Evolutionary conservation across 148 eudicot species (phyloP), one percentile per base, ranked within the genome.

Genomic region (Arbutus unedo): DNA sequence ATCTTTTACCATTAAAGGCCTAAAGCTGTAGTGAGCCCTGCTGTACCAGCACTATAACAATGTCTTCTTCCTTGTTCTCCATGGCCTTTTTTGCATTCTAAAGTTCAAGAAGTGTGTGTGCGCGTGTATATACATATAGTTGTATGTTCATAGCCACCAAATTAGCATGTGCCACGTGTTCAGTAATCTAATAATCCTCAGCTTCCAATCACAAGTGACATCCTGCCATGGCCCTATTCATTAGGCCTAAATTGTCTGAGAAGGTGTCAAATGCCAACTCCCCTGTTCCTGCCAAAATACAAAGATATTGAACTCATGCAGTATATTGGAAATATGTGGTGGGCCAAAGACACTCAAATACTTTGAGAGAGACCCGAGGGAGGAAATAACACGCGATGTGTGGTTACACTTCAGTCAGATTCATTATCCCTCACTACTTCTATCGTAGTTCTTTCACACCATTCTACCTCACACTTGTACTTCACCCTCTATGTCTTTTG

Each of bases 1-100:
- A 13, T 31, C 15, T 49, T 7, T 25, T 3, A 72, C 91, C 93
- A 85, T 83, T 91, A 89, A 81, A 91, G 93, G 19, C 88, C 89
- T 75, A 91, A 86, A 21, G 91, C 83, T 5, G 86, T 72, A 4
- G 86, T 81, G 16, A 88, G 89, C 23, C 90, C 90, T 8, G 88
- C 88, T 5, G 86, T 84, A 38, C 88, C 90, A 82, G 84, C 90
- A 31, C 88, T 47, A 88, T 86, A 21, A 86, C 86, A 62, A 88
- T 68, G 64, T 57, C 21, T 57, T 57, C 64, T 19, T 57, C 64
- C 64, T 57, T 57, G 64, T 57, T 57, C 64, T 57, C 64, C 64
- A 51, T 51, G 8, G 7, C 64, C 64, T 19, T 18, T 57, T 0
- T 51, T 18, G 64, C 23, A 57, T 57, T 3, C 64, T 57, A 21